Conservation (phyloP, 352 stramenopile genomes). For the Phytophthora melonis region DNA sequence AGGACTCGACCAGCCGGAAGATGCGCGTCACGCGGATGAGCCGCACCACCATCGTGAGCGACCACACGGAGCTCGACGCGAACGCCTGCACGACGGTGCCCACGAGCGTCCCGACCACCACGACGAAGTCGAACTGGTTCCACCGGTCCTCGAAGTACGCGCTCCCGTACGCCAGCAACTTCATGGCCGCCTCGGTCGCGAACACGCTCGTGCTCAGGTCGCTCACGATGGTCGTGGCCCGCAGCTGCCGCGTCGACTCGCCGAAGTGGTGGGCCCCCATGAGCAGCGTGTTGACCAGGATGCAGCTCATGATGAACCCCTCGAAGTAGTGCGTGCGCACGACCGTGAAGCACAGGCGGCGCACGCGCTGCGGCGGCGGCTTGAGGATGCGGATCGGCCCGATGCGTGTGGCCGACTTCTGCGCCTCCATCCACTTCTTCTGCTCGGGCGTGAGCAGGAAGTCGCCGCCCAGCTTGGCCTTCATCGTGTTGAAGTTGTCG, state of each 20-base stretch:
- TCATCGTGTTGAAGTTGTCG: conserved; percentile 94
- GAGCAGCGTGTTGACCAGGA: conserved; percentile 88
- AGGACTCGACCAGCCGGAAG: conserved; percentile 77
- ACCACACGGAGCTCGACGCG: conserved; percentile 52
- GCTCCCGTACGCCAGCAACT: conserved; percentile 78
- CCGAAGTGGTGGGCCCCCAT: conserved; percentile 91
- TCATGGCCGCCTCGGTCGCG: conserved; percentile 84
- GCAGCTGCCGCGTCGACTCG: conserved; percentile 53
- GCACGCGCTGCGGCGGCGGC: conserved; percentile 51
- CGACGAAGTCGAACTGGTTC: conserved; percentile 91
- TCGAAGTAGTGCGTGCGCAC: conserved; percentile 79
- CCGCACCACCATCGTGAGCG: conserved; percentile 82
- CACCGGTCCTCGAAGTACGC: conserved; percentile 84
- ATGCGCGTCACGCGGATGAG: conserved; percentile 90
- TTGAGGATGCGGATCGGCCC: conserved; percentile 63
- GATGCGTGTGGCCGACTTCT: conserved; percentile 58
- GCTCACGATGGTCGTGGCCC: conserved; percentile 60
- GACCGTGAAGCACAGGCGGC: conserved; percentile 62
- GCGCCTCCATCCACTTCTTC: conserved; percentile 82
- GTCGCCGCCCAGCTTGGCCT: conserved; percentile 64
- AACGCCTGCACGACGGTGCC: conserved; percentile 48
- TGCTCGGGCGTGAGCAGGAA: conserved; percentile 88
- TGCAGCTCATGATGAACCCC: conserved; percentile 86
- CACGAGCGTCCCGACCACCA: conserved; percentile 48
- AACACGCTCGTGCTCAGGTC: conserved; percentile 88